Base-by-base conservation (phyloP, 768 basidiomycete genomes). In the Lanmaoa rubissima region DNA sequence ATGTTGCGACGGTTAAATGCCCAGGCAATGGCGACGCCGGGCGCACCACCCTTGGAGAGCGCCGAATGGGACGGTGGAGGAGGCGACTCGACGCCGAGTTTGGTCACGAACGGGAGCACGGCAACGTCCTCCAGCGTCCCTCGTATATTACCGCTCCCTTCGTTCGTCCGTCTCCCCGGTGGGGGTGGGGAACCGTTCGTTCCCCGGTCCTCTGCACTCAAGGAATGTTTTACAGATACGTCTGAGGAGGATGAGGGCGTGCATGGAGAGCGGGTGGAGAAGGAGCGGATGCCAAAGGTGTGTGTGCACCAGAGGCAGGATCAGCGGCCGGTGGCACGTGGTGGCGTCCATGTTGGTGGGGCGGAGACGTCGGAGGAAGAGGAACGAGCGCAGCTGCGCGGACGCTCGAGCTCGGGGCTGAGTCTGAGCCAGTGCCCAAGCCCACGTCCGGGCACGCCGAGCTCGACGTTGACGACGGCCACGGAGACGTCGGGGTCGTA, bases 11-110 rank as follows among this genome's bases (percentile, higher is more conserved):
- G 63, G 44, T 17, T 66, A 42, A 59, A 48, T 46, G 53, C 51
- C 11, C 67, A 57, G 44, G 62, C 53, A n/a, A 49, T 45, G 46
- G 53, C 40, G 6, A 40, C 52, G 3, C 42, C 24, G 11, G 48
- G 55, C 17, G n/a, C 31, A 4, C 46, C 48, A 9, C 43, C 38
- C 4, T 28, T 28, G 16, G 57, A 13, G 26, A 48, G n/a, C 39
- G 26, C 26, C 26, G 47, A 35, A 11, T 57, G 46, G 54, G 53
- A 61, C 1, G n/a, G 32, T 0, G 39, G 17, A 3, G 40, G 50
- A 24, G 21, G 21, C 0, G 51, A 36, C 24, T 68, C 67, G 32
- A 69, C 65, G 10, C 68, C 67, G 3, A 68, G 67, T 51, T 48
- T 68, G 43, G 28, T 57, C 26, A 62, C 67, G n/a, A 63, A 38